A percentile compares a stretch with the other conserved stretches of the same genome.
These are phyloP conservation scores for Guadua angustifolia DNA, from an alignment of 176 grass and related monocot genomes.

Conservation along the genomic window DNA sequence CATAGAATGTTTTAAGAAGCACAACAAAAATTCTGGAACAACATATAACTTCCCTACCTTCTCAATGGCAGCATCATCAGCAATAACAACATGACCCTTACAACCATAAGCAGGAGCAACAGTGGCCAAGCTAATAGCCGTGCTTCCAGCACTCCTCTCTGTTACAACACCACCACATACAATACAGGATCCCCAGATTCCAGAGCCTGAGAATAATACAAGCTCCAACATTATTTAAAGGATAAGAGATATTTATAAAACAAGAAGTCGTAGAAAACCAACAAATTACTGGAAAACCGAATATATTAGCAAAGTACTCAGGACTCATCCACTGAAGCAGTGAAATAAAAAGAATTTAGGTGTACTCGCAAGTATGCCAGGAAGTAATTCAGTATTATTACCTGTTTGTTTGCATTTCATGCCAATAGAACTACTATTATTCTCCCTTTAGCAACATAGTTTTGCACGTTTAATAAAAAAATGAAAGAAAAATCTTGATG, in stretches of 20 bases:
- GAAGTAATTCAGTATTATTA: not conserved
- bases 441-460: not conserved
- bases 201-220: constrained; percentile 58
- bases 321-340: constrained; percentile 1
- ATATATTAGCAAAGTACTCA: not conserved
- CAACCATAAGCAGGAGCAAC: constrained; percentile 89
- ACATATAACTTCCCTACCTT: constrained; percentile 59
- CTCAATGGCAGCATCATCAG: constrained; percentile 92
- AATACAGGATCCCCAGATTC: constrained; percentile 62
- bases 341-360: constrained; percentile 3
- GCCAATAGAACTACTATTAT: not conserved
- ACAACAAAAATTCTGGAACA: constrained; percentile 14
- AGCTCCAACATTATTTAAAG: constrained; percentile 23
- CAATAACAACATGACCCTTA: constrained; percentile 88
- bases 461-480: constrained; percentile 8
- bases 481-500: not conserved
- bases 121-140: constrained; percentile 93
- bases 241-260: not conserved
- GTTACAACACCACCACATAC: constrained; percentile 72
- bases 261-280: not conserved
- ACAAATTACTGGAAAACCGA: not conserved
- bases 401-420: not conserved
- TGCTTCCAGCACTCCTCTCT: constrained; percentile 95
- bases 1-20: not conserved
- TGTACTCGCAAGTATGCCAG: not conserved